Percentiles rank a stretch among this genome's conserved stretches.
Conservation (phyloP, 306 rosid genomes). For the Vigna nakashimae region DNA sequence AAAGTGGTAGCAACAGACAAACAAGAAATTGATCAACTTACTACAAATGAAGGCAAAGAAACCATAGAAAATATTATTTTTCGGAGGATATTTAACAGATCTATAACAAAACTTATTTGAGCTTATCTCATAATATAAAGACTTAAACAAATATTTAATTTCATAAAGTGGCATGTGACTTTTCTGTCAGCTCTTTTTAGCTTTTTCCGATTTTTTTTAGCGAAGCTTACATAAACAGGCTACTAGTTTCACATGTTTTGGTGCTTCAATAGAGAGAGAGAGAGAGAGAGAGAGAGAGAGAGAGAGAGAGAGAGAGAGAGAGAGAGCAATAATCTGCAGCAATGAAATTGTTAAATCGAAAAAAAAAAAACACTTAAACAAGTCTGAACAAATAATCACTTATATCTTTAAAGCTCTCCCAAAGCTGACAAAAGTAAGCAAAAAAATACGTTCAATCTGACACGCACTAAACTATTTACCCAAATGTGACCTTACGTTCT, state of each 20-base stretch:
- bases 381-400: not conserved
- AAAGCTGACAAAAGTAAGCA: not conserved
- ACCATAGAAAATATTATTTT: not conserved
- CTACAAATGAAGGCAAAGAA: not conserved
- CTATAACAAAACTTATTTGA: not conserved
- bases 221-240: not conserved
- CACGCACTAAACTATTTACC: not conserved
- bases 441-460: not conserved
- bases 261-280: no score
- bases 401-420: not conserved
- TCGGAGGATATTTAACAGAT: not conserved
- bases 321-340: no score
- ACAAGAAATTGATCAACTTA: conserved; percentile 8
- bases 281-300: no score
- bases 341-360: no score
- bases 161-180: not conserved
- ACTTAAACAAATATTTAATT: not conserved
- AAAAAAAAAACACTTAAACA: not conserved
- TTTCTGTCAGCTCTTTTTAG: not conserved
- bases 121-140: not conserved
- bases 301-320: no score
- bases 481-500: not conserved
- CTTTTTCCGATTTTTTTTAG: not conserved
- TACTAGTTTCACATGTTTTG: not conserved
- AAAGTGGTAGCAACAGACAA: conserved; percentile 16